These are phyloP conservation scores for Dichotomopilus funicola DNA, from an alignment of 2,329 filamentous ascomycete species.

Conservation along the genomic window DNA sequence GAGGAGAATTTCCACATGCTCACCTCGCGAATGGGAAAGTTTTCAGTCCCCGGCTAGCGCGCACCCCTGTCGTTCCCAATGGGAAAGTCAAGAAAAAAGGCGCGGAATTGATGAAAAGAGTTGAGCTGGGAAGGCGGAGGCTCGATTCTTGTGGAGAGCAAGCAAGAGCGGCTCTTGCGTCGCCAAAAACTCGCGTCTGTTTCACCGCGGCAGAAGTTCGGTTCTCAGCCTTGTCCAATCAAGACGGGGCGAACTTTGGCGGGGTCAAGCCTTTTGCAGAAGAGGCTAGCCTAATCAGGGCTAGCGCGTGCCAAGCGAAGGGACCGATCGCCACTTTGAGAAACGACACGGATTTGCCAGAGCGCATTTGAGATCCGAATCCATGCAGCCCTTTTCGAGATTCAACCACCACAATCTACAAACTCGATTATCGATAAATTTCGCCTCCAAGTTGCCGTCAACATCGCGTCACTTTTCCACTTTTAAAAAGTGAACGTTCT, in stretches of 20 bases:
- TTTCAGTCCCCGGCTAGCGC: slow-evolving; percentile 2
- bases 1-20: slow-evolving; percentile 17
- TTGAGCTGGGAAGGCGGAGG: slow-evolving; percentile 8
- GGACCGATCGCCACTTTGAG: slow-evolving; percentile 4
- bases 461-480: too few species aligned
- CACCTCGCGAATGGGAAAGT: slow-evolving; percentile 14
- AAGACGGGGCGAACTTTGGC: not conserved
- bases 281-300: not conserved
- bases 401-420: not conserved
- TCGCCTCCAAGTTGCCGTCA: too few species aligned
- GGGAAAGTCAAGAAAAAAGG: not conserved
- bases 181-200: slow-evolving; percentile 3
- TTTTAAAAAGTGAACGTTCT: too few species aligned
- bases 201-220: slow-evolving; percentile 10
- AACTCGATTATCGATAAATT: not conserved
- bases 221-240: slow-evolving; percentile 1
- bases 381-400: not conserved
- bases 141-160: slow-evolving; percentile 14
- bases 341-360: not conserved
- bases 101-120: not conserved
- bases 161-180: slow-evolving; percentile 3
- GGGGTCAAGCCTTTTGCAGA: not conserved
- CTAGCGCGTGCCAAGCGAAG: not conserved
- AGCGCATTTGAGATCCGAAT: slow-evolving; percentile 10
- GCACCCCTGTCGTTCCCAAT: slow-evolving; percentile 4